A percentile compares a stretch with the other conserved stretches of the same genome.
Conservation (phyloP, 225 moss, liverwort and hornwort genomes). For the Pseudisothecium myosuroides region DNA sequence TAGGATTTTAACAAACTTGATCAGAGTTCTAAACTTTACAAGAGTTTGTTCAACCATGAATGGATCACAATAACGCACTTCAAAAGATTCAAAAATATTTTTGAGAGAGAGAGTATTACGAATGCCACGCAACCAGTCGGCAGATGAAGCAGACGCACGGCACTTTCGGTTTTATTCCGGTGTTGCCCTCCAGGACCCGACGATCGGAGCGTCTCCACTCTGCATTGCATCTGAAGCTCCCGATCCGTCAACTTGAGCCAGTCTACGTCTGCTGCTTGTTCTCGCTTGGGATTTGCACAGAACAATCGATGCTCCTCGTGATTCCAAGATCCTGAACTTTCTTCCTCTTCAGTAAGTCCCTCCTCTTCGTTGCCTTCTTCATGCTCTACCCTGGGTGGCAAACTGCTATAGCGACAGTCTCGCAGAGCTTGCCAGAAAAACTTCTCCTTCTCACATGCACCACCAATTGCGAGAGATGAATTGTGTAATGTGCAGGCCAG, state of each 20-base stretch:
- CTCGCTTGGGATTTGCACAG: not conserved
- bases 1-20: not conserved
- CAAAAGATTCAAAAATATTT: not conserved
- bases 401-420: conserved; percentile 16
- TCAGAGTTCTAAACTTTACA: not conserved
- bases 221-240: conserved; percentile 64
- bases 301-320: not conserved
- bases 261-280: conserved; percentile 6
- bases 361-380: not conserved
- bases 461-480: not conserved
- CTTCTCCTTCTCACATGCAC: conserved; percentile 1
- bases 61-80: not conserved
- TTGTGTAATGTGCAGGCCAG: not conserved
- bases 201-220: conserved; percentile 75
- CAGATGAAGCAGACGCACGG: conserved; percentile 74
- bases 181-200: conserved; percentile 98
- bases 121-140: conserved; percentile 80
- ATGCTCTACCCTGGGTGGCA: not conserved
- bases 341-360: not conserved
- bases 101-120: not conserved
- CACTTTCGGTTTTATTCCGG: conserved; percentile 89
- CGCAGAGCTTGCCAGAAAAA: conserved; percentile 1
- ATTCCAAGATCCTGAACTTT: not conserved
- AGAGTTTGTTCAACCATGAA: not conserved
- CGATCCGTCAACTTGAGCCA: conserved; percentile 34